These are phyloP conservation scores for Metarhizium album DNA, from an alignment of 2,329 filamentous ascomycete species.

Conservation along the genomic window DNA sequence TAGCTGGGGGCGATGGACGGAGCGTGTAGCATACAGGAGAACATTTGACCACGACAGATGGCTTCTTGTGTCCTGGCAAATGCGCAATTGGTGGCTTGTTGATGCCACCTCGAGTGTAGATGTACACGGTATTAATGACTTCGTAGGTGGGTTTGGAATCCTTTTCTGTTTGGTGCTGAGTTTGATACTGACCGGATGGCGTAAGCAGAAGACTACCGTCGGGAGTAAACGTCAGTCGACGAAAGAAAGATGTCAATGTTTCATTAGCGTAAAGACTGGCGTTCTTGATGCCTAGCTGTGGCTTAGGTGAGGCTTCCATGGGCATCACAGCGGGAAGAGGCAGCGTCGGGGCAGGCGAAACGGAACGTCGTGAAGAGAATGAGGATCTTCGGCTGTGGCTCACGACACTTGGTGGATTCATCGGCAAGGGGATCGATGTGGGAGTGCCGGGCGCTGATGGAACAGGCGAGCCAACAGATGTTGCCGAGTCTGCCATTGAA, in stretches of 20 bases:
- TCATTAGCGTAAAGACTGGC: slow-evolving; percentile 92
- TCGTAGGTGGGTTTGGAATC: slow-evolving; percentile 71
- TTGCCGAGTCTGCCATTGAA: slow-evolving; percentile 39
- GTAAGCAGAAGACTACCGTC: slow-evolving; percentile 92
- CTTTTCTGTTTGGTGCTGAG: slow-evolving; percentile 52
- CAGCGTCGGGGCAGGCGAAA: slow-evolving; percentile 85
- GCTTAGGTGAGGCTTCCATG: slow-evolving; percentile 78
- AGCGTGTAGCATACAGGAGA: slow-evolving; percentile 83
- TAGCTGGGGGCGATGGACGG: slow-evolving; percentile 55
- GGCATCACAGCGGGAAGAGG: slow-evolving; percentile 93
- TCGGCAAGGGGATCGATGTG: slow-evolving; percentile 76
- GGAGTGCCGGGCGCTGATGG: slow-evolving; percentile 92
- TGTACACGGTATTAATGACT: slow-evolving; percentile 93
- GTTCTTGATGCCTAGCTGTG: slow-evolving; percentile 65
- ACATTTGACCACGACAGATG: slow-evolving; percentile 89
- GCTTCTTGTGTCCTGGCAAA: slow-evolving; percentile 94
- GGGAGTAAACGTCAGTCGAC: slow-evolving; percentile 84
- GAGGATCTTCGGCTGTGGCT: slow-evolving; percentile 92
- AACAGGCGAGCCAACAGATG: slow-evolving; percentile 64
- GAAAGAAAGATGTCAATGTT: slow-evolving; percentile 93
- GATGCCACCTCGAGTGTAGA: slow-evolving; percentile 91
- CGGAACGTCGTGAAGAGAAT: slow-evolving; percentile 78
- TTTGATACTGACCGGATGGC: slow-evolving; percentile 90
- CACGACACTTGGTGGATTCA: slow-evolving; percentile 86
- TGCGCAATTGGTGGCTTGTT: slow-evolving; percentile 95